A percentile compares a stretch with the other conserved stretches of the same genome.
Evolutionary conservation across 208 protist species (phyloP).

Genomic region (Leishmania martiniquensis): DNA sequence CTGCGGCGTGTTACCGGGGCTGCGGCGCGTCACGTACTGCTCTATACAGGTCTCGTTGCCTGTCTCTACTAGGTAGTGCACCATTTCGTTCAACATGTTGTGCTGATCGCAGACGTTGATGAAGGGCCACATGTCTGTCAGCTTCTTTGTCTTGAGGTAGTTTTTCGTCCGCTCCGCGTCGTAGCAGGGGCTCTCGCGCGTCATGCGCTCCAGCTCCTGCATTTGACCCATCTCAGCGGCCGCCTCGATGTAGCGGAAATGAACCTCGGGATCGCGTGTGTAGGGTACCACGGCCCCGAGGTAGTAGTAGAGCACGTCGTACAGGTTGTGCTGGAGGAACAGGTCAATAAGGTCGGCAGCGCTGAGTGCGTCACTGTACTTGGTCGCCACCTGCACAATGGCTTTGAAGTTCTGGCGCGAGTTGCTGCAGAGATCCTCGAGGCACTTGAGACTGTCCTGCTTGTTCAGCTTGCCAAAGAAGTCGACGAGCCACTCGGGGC

Average conservation of each 20-base stretch:
- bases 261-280: constrained; percentile 97
- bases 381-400: constrained; percentile 98
- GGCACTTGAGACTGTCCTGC: constrained; percentile 96
- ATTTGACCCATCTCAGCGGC: constrained; percentile 97
- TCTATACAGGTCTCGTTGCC: constrained; percentile 98
- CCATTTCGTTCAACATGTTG: constrained; percentile 98
- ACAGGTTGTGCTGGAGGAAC: constrained; percentile 96
- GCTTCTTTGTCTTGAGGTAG: constrained; percentile 98
- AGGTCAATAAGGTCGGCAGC: constrained; percentile 95
- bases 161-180: constrained; percentile 98
- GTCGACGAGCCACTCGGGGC: constrained; percentile 95
- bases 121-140: constrained; percentile 98
- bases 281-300: constrained; percentile 97
- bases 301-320: constrained; percentile 98
- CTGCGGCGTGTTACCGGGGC: constrained; percentile 96
- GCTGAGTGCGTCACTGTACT: constrained; percentile 98
- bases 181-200: constrained; percentile 97
- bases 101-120: constrained; percentile 99
- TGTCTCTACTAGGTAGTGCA: constrained; percentile 97
- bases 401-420: constrained; percentile 98
- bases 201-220: constrained; percentile 99
- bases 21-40: constrained; percentile 96
- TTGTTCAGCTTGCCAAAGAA: constrained; percentile 97
- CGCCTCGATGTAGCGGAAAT: constrained; percentile 99
- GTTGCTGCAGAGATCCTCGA: constrained; percentile 96